Evolutionary conservation across 1,284 basidiomycete genomes (phyloP).

Genomic region (Earliella scabrosa): DNA sequence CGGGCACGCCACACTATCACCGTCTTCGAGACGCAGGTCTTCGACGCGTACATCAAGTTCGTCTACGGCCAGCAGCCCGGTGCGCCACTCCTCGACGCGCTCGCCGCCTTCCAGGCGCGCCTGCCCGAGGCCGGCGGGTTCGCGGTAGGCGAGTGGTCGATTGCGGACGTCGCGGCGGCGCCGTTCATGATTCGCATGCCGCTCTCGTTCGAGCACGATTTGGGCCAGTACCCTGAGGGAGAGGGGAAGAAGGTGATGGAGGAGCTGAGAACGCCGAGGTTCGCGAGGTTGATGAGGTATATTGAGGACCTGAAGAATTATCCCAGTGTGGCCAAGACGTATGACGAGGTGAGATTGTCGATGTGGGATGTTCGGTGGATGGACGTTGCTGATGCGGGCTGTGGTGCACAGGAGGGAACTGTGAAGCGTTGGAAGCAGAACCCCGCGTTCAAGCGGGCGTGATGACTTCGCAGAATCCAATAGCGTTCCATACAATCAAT

Average conservation of each 20-base stretch:
- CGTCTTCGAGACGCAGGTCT: slow-evolving; percentile 46
- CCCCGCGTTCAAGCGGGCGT: too few relatives aligned
- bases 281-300: slow-evolving; percentile 31
- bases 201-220: slow-evolving; percentile 20
- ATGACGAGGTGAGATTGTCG: slow-evolving; percentile 24
- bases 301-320: slow-evolving; percentile 27
- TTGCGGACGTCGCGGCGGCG: slow-evolving; percentile 55
- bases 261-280: slow-evolving; percentile 24
- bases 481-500: too few relatives aligned
- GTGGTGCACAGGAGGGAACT: too few relatives aligned
- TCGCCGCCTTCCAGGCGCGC: slow-evolving; percentile 37
- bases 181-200: slow-evolving; percentile 40
- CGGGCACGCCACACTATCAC: slow-evolving; percentile 64
- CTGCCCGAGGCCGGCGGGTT: slow-evolving; percentile 36
- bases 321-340: slow-evolving; percentile 29
- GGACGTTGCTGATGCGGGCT: too few relatives aligned
- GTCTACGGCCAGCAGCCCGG: slow-evolving; percentile 43
- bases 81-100: slow-evolving; percentile 35
- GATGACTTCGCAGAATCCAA: too few relatives aligned
- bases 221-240: slow-evolving; percentile 4
- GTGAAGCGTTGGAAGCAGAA: too few relatives aligned
- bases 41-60: slow-evolving; percentile 33
- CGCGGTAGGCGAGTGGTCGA: slow-evolving; percentile 45
- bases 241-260: slow-evolving; percentile 12
- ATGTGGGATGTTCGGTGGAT: too few relatives aligned